phyloP scores from a whole-genome alignment of 1,139 yeast species.

The Hanseniaspora gamundiae region DNA sequence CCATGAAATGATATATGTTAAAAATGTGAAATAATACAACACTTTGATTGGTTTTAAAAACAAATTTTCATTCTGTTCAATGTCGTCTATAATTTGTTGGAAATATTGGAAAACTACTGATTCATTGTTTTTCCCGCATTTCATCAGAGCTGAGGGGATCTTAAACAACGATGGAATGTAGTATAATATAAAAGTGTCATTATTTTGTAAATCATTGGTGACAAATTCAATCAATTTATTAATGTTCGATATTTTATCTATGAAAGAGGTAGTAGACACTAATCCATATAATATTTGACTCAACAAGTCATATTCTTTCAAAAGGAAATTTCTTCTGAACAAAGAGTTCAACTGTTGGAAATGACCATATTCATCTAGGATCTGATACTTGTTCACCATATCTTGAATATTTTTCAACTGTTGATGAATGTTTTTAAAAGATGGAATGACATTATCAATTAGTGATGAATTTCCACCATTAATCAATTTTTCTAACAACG shows the following conservation, averaged over 20 bases:
- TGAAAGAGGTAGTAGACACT: constrained; percentile 28
- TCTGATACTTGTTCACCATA: constrained; percentile 52
- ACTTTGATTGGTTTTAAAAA: constrained; percentile 46
- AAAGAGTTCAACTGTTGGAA: constrained; percentile 44
- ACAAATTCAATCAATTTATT: constrained; percentile 25
- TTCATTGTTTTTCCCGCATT: constrained; percentile 26
- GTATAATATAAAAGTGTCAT: constrained; percentile 52
- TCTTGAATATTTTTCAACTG: constrained; percentile 47
- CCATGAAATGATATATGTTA: constrained; percentile 59
- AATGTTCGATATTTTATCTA: constrained; percentile 29
- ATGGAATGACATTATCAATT: constrained; percentile 31
- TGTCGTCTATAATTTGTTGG: constrained; percentile 4
- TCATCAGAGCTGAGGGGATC: constrained; percentile 28
- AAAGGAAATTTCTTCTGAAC: constrained; percentile 49
- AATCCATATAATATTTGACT: constrained; percentile 52
- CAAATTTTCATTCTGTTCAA: constrained; percentile 26
- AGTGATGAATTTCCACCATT: constrained; percentile 11
- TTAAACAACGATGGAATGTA: constrained; percentile 51
- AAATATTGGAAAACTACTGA: constrained; percentile 26
- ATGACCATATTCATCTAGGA: constrained; percentile 37
- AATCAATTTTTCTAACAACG: constrained; percentile 16
- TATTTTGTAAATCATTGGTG: constrained; percentile 33
- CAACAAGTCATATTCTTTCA: constrained; percentile 57
- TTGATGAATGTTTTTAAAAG: constrained; percentile 47
- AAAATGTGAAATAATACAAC: constrained; percentile 45